A percentile compares a stretch with the other conserved stretches of the same genome.
phyloP scores from a whole-genome alignment of 192 early-diverging fungal species.

The Polychytrium aggregatum region DNA sequence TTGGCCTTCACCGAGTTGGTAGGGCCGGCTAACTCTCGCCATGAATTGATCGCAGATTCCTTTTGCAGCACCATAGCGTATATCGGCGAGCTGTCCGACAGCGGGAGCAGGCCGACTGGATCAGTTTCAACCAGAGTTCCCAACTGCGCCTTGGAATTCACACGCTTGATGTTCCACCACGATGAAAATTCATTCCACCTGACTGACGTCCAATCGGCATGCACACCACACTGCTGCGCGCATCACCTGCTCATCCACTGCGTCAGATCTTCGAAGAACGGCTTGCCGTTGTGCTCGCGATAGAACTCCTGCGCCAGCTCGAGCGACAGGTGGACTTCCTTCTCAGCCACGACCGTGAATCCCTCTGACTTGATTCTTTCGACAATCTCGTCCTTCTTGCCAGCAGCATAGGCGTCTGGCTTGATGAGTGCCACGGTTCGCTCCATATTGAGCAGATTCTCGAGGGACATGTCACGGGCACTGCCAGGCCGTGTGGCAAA shows the following conservation, averaged over 20 bases:
- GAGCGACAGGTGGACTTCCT: constrained; percentile 23
- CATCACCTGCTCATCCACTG: constrained; percentile 43
- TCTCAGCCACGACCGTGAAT: constrained; percentile 29
- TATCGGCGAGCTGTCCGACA: constrained; percentile 31
- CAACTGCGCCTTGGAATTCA: too few relatives aligned
- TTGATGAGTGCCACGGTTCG: constrained; percentile 42
- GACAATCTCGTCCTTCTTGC: constrained; percentile 35
- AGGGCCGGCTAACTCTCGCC: constrained; percentile 39
- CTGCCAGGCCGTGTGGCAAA: constrained; percentile 11
- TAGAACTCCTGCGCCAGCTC: constrained; percentile 35
- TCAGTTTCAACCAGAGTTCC: too few relatives aligned
- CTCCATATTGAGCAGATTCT: constrained; percentile 10
- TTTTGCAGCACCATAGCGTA: constrained; percentile 43
- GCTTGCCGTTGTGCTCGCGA: constrained; percentile 27
- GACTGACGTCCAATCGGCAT: too few relatives aligned
- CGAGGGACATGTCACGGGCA: not conserved
- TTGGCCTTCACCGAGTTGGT: constrained; percentile 37
- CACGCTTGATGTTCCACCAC: too few relatives aligned
- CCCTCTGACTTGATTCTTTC: constrained; percentile 15
- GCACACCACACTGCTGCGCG: too few relatives aligned
- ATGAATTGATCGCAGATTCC: constrained; percentile 27
- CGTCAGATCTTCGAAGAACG: constrained; percentile 31
- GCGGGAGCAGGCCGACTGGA: too few relatives aligned
- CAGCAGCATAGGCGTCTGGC: constrained; percentile 37
- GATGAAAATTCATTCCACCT: too few relatives aligned